Evolutionary conservation across 2,329 filamentous ascomycete genomes (phyloP), one percentile per base, ranked within the genome.

Genomic region (Xylariales sp.): DNA sequence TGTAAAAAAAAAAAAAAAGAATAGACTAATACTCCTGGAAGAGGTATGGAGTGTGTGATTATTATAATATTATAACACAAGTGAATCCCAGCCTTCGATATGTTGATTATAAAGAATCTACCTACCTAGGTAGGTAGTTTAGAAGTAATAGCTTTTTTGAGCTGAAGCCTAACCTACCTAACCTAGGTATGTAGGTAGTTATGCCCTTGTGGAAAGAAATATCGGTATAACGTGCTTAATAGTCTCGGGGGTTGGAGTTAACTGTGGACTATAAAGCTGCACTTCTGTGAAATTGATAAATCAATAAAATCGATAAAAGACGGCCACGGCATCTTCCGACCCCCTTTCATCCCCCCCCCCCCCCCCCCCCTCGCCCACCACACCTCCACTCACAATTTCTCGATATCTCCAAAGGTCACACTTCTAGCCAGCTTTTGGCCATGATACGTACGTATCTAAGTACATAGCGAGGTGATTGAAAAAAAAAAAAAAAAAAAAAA

Each of bases 281-380:
- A 39, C 32, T 54, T 54, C 50, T 39, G 36, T 18, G 23, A 54
- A 52, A 32, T 52, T 52, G 28, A 52, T 52, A 52, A 32, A 30
- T 10, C 12, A 10, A 23, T 23, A 23, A 23, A 23, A 49, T 49
- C 23, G 23, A 23, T 23, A 23, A 23, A 23, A 23, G 23, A 23
- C 23, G 28, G 16, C 14, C 49, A 52, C 50, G 50, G 50, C 18
- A 39, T 54, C 50, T 54, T 54, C 50, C 50, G 50, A n/a, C 50
- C 2, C 50, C 3, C 32, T 18, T 32, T 18, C 32, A 9, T 3
- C 5, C 6, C 32, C 28, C 50, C n/a, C 32, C 23, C 23, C 23
- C 50, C 2, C 50, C 3, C 32, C n/a, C 32, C 23, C 34, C 5
- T 3, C 32, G 14, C 50, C n/a, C 32, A 23, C 23, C 23, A 23